Evolutionary conservation across 306 rosid genomes (phyloP).

Genomic region (Dryas alaskensis): DNA sequence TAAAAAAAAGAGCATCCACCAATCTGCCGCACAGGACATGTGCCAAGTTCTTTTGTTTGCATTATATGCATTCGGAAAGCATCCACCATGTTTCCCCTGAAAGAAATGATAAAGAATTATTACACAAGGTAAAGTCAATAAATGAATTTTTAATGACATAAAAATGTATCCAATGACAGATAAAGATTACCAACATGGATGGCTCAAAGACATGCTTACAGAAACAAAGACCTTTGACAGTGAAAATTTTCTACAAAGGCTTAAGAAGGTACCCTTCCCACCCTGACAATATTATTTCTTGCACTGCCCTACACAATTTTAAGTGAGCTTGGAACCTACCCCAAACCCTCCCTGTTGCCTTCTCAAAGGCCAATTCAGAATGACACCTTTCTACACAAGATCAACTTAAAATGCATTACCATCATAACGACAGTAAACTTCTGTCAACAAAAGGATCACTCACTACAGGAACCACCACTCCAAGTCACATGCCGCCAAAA

Average conservation of each 20-base stretch:
- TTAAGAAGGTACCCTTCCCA: background rate
- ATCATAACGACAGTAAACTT: background rate
- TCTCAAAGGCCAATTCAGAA: background rate
- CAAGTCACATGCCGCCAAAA: background rate
- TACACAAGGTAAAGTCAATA: background rate
- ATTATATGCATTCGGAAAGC: slow-evolving; percentile 92
- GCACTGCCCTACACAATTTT: background rate
- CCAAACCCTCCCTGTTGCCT: background rate
- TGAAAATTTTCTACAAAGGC: background rate
- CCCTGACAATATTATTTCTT: too few relatives aligned
- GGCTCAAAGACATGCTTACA: background rate
- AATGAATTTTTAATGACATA: background rate
- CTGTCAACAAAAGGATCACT: background rate
- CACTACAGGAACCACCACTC: background rate
- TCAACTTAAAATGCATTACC: background rate
- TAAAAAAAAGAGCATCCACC: slow-evolving; percentile 96
- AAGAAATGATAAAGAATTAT: slow-evolving; percentile 12
- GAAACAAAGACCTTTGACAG: background rate
- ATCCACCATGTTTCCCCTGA: slow-evolving; percentile 99
- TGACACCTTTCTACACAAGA: background rate
- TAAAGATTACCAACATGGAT: background rate
- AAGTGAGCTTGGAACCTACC: background rate
- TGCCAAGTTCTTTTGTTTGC: slow-evolving; percentile 98
- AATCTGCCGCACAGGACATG: slow-evolving; percentile 97
- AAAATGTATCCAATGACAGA: slow-evolving; percentile 12